These are phyloP conservation scores for Wickerhamiella parazyma DNA, from an alignment of 805 yeast species.

Conservation along the genomic window DNA sequence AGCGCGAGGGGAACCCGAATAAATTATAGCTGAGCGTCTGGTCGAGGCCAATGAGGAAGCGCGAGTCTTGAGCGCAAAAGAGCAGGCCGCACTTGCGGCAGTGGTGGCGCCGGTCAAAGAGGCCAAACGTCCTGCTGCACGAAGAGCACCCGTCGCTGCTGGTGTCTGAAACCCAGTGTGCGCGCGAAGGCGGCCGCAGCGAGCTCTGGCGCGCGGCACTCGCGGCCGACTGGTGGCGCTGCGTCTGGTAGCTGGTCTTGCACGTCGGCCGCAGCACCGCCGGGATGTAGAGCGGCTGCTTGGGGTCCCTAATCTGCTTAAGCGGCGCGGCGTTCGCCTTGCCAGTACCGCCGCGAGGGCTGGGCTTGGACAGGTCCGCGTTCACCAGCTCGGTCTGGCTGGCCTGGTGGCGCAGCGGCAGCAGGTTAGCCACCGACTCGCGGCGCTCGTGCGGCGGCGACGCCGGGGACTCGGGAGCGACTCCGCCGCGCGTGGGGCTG, in stretches of 20 bases:
- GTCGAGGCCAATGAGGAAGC: slow-evolving; percentile 44
- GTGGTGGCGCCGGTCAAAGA: slow-evolving; percentile 69
- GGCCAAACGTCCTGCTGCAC: slow-evolving; percentile 58
- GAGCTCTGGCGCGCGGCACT: slow-evolving; percentile 16
- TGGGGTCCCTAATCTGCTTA: slow-evolving; percentile 64
- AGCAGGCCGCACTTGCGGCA: slow-evolving; percentile 78
- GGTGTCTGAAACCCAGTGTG: slow-evolving; percentile 48
- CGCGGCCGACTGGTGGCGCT: slow-evolving; percentile 15
- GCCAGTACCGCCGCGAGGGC: too few species aligned
- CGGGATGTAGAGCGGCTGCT: slow-evolving; percentile 80
- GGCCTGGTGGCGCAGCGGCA: slow-evolving; percentile 2
- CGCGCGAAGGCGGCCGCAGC: slow-evolving; percentile 23
- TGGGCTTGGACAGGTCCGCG: slow-evolving; percentile 8
- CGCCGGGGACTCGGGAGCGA: not conserved
- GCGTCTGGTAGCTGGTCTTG: slow-evolving; percentile 20
- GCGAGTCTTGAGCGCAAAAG: slow-evolving; percentile 56
- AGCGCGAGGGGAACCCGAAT: slow-evolving; percentile 51
- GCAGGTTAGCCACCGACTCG: not conserved
- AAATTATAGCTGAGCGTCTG: slow-evolving; percentile 39
- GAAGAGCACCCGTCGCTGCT: slow-evolving; percentile 48
- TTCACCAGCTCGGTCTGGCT: not conserved
- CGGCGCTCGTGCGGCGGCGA: not conserved
- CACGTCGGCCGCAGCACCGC: slow-evolving; percentile 58
- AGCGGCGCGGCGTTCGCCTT: slow-evolving; percentile 23
- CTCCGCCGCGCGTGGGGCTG: not conserved